Evolutionary conservation across 495 filamentous ascomycete genomes (phyloP).

Genomic region (Xylaria intraflava): DNA sequence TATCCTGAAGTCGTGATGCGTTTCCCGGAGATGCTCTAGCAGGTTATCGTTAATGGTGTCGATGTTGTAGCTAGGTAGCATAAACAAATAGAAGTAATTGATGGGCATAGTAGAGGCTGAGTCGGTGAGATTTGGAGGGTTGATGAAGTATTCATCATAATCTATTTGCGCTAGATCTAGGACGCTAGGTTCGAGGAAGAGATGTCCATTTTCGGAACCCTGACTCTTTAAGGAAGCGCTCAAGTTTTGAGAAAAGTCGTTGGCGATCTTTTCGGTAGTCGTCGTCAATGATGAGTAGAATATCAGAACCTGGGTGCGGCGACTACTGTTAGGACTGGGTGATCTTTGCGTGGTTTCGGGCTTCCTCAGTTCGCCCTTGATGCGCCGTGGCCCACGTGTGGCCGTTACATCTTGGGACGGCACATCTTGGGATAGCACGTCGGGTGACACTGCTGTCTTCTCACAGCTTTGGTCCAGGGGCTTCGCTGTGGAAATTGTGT

Average conservation of each 20-base stretch:
- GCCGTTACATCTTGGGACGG: conserved; percentile 12
- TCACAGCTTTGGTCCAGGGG: conserved; percentile 10
- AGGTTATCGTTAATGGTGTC: conserved; percentile 80
- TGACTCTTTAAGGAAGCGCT: conserved; percentile 22
- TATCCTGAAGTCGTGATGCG: conserved; percentile 91
- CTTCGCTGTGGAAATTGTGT: not conserved
- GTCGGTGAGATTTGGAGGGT: conserved; percentile 46
- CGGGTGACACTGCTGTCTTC: conserved; percentile 1
- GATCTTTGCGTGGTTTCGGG: conserved; percentile 15
- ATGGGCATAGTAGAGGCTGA: conserved; percentile 15
- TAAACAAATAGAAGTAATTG: conserved; percentile 71
- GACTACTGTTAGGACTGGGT: conserved; percentile 13
- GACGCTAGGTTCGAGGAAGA: conserved; percentile 56
- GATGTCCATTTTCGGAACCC: conserved; percentile 7
- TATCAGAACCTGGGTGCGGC: conserved; percentile 63
- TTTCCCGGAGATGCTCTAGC: conserved; percentile 77
- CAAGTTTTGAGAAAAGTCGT: conserved; percentile 49
- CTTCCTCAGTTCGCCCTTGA: conserved; percentile 41
- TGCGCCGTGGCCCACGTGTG: conserved; percentile 36
- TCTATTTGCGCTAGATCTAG: conserved; percentile 78
- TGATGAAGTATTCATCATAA: conserved; percentile 85
- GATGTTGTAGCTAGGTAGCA: conserved; percentile 87
- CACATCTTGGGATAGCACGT: conserved; percentile 9
- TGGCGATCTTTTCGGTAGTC: conserved; percentile 64
- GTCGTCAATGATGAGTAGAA: conserved; percentile 85